Evolutionary conservation across 768 basidiomycete species (phyloP).

Genomic region (Mycena vulgaris): DNA sequence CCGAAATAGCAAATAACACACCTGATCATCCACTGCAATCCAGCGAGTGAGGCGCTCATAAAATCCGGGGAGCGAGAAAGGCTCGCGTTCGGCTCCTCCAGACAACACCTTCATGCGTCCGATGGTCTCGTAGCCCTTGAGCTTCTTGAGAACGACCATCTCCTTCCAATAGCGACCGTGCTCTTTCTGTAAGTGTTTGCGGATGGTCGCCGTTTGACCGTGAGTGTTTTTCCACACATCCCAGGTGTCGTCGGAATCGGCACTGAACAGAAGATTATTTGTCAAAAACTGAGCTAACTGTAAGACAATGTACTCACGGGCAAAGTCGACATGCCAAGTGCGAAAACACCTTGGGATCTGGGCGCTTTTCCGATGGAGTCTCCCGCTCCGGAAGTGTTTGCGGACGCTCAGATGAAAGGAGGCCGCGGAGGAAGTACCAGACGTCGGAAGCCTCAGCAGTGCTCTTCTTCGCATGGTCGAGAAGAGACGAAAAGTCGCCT

Average conservation of each 20-base stretch:
- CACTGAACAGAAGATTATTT: not conserved
- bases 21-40: slow-evolving; percentile 23
- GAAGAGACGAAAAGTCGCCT: not conserved
- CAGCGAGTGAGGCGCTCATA: slow-evolving; percentile 4
- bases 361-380: not conserved
- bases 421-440: slow-evolving; percentile 6
- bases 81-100: not conserved
- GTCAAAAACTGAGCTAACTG: not conserved
- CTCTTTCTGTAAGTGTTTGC: not conserved
- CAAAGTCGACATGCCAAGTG: slow-evolving; percentile 5
- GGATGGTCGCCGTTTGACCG: slow-evolving; percentile 1
- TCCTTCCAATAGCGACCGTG: slow-evolving; percentile 4
- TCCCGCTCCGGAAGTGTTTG: not conserved
- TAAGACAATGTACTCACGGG: slow-evolving; percentile 1
- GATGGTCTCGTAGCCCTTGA: slow-evolving; percentile 2
- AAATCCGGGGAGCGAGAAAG: slow-evolving; percentile 15
- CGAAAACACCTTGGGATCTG: not conserved
- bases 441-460: slow-evolving; percentile 2
- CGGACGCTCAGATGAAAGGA: not conserved
- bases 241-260: not conserved
- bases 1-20: not conserved
- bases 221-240: not conserved
- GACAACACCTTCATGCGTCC: not conserved
- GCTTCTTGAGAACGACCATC: not conserved
- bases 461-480: slow-evolving; percentile 4